phyloP scores from a whole-genome alignment of 768 basidiomycete genomes.

The Strobilomyces confusus region DNA sequence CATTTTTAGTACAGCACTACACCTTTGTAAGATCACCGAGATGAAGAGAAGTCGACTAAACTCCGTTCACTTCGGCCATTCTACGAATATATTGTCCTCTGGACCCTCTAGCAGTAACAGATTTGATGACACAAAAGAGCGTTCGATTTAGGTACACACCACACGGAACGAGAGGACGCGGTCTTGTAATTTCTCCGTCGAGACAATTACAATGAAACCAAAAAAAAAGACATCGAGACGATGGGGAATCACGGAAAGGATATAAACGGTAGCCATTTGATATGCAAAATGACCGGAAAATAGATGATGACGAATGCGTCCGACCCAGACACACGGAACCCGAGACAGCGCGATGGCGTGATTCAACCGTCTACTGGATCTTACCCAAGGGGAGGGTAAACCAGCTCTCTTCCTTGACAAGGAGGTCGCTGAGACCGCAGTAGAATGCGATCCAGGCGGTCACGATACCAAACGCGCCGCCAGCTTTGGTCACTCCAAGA shows the following conservation, averaged over 20 bases:
- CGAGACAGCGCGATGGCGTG: background rate
- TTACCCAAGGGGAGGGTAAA: slow-evolving; percentile 40
- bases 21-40: no score
- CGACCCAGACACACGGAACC: background rate
- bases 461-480: slow-evolving; percentile 43
- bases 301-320: slow-evolving; percentile 1
- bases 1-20: no score
- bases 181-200: background rate
- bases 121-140: background rate
- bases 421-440: slow-evolving; percentile 39
- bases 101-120: no score
- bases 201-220: slow-evolving; percentile 1
- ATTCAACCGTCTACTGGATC: slow-evolving; percentile 9
- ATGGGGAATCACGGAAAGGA: background rate
- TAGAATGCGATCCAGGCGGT: slow-evolving; percentile 49
- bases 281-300: slow-evolving; percentile 8
- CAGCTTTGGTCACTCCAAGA: slow-evolving; percentile 31
- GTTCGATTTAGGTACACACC: background rate
- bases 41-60: no score
- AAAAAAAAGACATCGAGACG: slow-evolving; percentile 1
- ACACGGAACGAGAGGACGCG: background rate
- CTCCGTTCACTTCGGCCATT: no score
- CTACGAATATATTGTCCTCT: no score
- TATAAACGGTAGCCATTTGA: background rate
- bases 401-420: slow-evolving; percentile 36